These are phyloP conservation scores for Ophiosphaerella korrae DNA, from an alignment of 2,329 filamentous ascomycete species.

Conservation along the genomic window DNA sequence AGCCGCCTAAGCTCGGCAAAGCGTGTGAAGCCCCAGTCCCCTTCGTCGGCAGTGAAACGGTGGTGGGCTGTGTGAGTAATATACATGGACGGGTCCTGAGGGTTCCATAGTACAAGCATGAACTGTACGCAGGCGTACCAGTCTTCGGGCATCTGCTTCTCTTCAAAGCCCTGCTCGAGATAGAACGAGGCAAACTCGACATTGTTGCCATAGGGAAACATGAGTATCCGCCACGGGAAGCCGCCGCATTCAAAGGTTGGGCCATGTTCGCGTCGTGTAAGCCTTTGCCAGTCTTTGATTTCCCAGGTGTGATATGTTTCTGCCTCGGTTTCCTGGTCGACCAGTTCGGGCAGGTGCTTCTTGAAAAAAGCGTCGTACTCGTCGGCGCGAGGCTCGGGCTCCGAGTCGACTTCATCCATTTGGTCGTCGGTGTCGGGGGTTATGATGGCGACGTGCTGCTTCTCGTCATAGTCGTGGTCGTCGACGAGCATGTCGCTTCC, in stretches of 20 bases:
- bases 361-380: conserved; percentile 84
- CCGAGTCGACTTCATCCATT: conserved; percentile 60
- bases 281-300: conserved; percentile 78
- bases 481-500: conserved; percentile 69
- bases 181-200: conserved; percentile 94
- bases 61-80: conserved; percentile 81
- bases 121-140: conserved; percentile 99
- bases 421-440: conserved; percentile 64
- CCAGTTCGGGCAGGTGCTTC: conserved; percentile 73
- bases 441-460: conserved; percentile 66
- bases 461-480: conserved; percentile 66
- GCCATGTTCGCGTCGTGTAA: conserved; percentile 82
- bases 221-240: conserved; percentile 90
- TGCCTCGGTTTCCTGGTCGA: conserved; percentile 79
- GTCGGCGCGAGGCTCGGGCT: conserved; percentile 60
- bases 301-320: conserved; percentile 84
- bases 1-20: conserved; percentile 88
- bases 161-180: conserved; percentile 89
- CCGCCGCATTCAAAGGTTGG: conserved; percentile 86
- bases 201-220: conserved; percentile 95
- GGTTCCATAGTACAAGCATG: conserved; percentile 90
- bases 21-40: conserved; percentile 98
- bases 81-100: conserved; percentile 85
- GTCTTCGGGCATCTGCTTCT: conserved; percentile 76
- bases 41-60: conserved; percentile 93